Evolutionary conservation across 1,284 basidiomycete genomes (phyloP).

Genomic region (Naganishia albida): DNA sequence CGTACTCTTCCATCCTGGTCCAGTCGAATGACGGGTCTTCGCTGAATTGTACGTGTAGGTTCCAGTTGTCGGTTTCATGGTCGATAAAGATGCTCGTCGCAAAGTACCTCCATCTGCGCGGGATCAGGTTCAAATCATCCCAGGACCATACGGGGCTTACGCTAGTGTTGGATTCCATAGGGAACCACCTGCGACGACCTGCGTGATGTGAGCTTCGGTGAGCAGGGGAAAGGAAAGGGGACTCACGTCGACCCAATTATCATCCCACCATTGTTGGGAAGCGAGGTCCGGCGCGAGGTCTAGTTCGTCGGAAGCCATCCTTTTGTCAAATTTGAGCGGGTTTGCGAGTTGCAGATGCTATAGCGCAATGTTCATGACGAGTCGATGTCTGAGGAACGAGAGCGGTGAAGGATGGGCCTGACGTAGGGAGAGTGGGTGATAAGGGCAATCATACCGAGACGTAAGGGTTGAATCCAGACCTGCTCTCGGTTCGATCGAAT

Average conservation of each 20-base stretch:
- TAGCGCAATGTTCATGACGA: neutral
- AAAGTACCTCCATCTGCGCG: conserved; percentile 29
- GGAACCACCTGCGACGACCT: conserved; percentile 17
- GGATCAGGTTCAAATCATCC: neutral
- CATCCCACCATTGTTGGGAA: conserved; percentile 27
- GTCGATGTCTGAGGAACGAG: neutral
- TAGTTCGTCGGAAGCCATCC: conserved; percentile 2
- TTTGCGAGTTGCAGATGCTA: neutral
- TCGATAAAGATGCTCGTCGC: conserved; percentile 20
- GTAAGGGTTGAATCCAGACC: too few relatives aligned
- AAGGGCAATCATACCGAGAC: too few relatives aligned
- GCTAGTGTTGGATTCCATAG: conserved; percentile 9
- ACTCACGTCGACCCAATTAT: conserved; percentile 26
- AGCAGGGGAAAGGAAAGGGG: too few relatives aligned
- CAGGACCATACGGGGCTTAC: neutral
- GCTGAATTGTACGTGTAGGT: conserved; percentile 27
- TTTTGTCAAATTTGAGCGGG: too few relatives aligned
- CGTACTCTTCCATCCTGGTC: conserved; percentile 26
- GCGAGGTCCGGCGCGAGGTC: conserved; percentile 22
- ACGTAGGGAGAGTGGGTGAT: too few relatives aligned
- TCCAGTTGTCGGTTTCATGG: conserved; percentile 31
- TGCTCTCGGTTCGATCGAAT: too few relatives aligned
- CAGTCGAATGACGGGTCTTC: conserved; percentile 30
- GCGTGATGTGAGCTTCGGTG: too few relatives aligned
- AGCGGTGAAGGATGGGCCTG: too few relatives aligned